Conservation (phyloP, 2,329 filamentous ascomycete species). For the Sporothrix inflata region DNA sequence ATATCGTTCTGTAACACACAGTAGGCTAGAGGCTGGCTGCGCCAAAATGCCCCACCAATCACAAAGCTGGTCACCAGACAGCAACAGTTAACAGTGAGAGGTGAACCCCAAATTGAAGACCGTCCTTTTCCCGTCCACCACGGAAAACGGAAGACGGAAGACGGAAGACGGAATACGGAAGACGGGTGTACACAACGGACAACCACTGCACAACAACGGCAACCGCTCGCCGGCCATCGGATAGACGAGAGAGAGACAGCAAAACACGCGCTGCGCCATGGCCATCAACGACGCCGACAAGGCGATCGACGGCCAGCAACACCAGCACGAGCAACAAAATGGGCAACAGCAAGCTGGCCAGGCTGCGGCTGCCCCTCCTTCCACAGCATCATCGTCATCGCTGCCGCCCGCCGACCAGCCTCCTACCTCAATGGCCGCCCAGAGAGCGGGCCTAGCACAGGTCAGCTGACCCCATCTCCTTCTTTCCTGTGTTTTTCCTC, state of each 20-base stretch:
- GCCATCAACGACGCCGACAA: conserved; percentile 15
- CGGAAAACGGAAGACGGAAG: conserved; percentile 5
- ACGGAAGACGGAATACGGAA: background rate
- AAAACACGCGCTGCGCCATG: background rate
- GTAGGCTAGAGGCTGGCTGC: background rate
- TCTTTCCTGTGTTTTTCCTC: background rate
- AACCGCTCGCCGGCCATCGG: background rate
- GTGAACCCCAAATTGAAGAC: background rate
- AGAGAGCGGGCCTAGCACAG: conserved; percentile 29
- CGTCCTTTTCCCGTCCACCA: background rate
- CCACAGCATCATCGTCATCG: conserved; percentile 1
- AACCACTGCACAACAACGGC: background rate
- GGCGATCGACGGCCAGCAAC: background rate
- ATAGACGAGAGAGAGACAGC: background rate
- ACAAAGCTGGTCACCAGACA: background rate
- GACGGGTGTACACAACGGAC: background rate
- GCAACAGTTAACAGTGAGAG: background rate
- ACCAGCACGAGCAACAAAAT: background rate
- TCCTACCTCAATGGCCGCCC: conserved; percentile 13
- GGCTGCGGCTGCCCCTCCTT: conserved; percentile 10
- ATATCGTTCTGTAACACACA: background rate
- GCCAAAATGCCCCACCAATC: conserved; percentile 5
- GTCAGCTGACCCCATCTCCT: conserved; percentile 22
- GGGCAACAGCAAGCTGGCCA: conserved; percentile 2
- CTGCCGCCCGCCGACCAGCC: conserved; percentile 9